Conservation (phyloP, 139 green algal species). For the Axilococcus clingmanii region DNA sequence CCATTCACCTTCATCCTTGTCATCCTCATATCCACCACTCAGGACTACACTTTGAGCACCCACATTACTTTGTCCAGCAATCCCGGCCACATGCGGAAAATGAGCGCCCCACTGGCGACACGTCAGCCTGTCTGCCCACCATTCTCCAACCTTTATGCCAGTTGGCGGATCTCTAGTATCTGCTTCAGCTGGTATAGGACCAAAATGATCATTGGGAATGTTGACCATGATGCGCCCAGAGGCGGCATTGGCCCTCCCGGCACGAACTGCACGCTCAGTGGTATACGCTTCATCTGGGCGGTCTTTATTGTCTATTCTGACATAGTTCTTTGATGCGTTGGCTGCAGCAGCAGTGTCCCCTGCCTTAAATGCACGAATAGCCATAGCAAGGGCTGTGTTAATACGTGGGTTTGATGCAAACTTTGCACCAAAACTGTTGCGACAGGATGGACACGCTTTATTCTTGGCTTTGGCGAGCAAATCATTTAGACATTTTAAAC, state of each 20-base stretch:
- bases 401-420: slow-evolving; percentile 74
- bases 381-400: slow-evolving; percentile 72
- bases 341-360: slow-evolving; percentile 7
- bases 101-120: slow-evolving; percentile 93
- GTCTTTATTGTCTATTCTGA: slow-evolving; percentile 39
- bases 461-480: slow-evolving; percentile 62
- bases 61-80: slow-evolving; percentile 73
- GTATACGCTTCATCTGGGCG: slow-evolving; percentile 84
- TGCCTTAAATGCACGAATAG: slow-evolving; percentile 59
- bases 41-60: slow-evolving; percentile 73
- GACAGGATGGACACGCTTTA: slow-evolving; percentile 74
- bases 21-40: slow-evolving; percentile 82
- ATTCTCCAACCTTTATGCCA: slow-evolving; percentile 77
- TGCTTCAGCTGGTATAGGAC: slow-evolving; percentile 79
- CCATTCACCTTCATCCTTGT: slow-evolving; percentile 87
- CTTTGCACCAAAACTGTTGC: slow-evolving; percentile 50
- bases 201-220: slow-evolving; percentile 82
- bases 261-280: slow-evolving; percentile 62
- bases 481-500: slow-evolving; percentile 75
- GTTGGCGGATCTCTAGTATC: slow-evolving; percentile 74
- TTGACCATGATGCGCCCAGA: slow-evolving; percentile 84
- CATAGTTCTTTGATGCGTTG: slow-evolving; percentile 6
- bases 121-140: slow-evolving; percentile 83
- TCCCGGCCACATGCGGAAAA: slow-evolving; percentile 93
- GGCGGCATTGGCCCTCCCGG: slow-evolving; percentile 78